phyloP scores from a whole-genome alignment of 805 yeast species.

The Starmerella kuoi region DNA sequence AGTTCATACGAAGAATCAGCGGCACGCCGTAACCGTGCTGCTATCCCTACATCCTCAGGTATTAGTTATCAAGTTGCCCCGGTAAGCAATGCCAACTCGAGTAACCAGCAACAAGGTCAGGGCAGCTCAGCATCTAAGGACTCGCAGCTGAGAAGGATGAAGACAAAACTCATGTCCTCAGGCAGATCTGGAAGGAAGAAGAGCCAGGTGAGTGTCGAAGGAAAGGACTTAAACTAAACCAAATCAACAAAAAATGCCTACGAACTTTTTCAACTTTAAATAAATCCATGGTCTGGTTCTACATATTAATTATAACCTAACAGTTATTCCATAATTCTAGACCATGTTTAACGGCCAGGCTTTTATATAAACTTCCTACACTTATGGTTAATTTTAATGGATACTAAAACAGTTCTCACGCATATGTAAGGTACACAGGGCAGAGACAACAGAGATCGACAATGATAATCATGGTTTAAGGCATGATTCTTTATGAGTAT shows the following conservation, averaged over 20 bases:
- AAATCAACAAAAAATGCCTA: neutral
- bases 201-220: slow-evolving; percentile 71
- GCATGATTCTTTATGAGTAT: too few relatives aligned
- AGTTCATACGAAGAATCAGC: slow-evolving; percentile 81
- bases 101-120: slow-evolving; percentile 21
- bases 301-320: neutral
- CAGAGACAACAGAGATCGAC: too few relatives aligned
- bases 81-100: slow-evolving; percentile 41
- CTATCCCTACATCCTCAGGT: slow-evolving; percentile 84
- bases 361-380: too few relatives aligned
- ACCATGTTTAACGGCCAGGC: too few relatives aligned
- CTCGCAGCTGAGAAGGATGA: slow-evolving; percentile 72
- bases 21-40: slow-evolving; percentile 84
- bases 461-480: too few relatives aligned
- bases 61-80: slow-evolving; percentile 89
- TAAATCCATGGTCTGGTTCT: neutral
- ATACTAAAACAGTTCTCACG: too few relatives aligned
- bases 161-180: slow-evolving; percentile 41
- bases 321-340: neutral
- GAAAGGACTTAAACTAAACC: slow-evolving; percentile 33
- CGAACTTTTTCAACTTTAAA: neutral
- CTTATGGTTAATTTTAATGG: too few relatives aligned
- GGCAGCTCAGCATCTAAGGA: slow-evolving; percentile 42
- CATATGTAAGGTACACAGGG: too few relatives aligned
- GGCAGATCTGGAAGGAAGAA: slow-evolving; percentile 28